Evolutionary conservation across 164 flowering plant genomes (phyloP).

Genomic region (Malania oleifera): DNA sequence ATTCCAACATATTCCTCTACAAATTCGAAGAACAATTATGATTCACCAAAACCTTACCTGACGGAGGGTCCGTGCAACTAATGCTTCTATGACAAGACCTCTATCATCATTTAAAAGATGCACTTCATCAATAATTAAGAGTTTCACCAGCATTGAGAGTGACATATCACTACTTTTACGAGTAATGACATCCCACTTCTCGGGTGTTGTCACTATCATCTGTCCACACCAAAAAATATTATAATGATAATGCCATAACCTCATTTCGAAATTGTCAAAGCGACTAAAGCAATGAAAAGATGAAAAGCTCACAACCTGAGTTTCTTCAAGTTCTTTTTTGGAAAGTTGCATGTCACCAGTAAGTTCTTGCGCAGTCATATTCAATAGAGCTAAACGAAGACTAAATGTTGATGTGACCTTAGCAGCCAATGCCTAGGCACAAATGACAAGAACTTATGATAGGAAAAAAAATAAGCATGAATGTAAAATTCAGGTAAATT

Average conservation of each 20-base stretch:
- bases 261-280: slow-evolving; percentile 2
- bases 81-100: slow-evolving; percentile 97
- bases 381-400: slow-evolving; percentile 83
- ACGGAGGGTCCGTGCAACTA: slow-evolving; percentile 96
- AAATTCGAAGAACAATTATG: slow-evolving; percentile 8
- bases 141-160: slow-evolving; percentile 90
- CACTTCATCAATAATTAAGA: slow-evolving; percentile 96
- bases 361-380: slow-evolving; percentile 85
- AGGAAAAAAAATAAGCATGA: slow-evolving; percentile 3
- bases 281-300: not conserved
- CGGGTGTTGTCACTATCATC: slow-evolving; percentile 99
- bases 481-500: not conserved
- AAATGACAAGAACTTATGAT: slow-evolving; percentile 5
- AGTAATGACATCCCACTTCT: slow-evolving; percentile 99
- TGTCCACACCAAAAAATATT: slow-evolving; percentile 19
- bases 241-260: slow-evolving; percentile 2
- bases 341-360: slow-evolving; percentile 99
- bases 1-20: no score
- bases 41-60: slow-evolving; percentile 46
- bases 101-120: slow-evolving; percentile 98
- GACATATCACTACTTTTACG: slow-evolving; percentile 99
- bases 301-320: slow-evolving; percentile 61
- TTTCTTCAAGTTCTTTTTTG: slow-evolving; percentile 83
- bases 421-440: slow-evolving; percentile 85
- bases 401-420: slow-evolving; percentile 91